Evolutionary conservation across 2,329 filamentous ascomycete species (phyloP).

Genomic region (Chalaropsis ovoidea): DNA sequence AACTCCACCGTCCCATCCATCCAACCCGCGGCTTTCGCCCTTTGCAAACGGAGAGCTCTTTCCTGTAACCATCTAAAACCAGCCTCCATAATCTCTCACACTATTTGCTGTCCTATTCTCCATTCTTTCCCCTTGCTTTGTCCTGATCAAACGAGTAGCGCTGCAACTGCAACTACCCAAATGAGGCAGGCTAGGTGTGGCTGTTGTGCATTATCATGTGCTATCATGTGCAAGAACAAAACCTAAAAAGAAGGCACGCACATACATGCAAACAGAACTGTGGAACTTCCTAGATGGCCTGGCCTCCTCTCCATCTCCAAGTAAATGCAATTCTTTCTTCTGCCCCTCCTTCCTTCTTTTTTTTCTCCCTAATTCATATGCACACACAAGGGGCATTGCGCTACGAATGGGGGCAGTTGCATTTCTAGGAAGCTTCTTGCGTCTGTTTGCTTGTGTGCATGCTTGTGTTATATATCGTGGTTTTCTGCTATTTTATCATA

Average conservation of each 20-base stretch:
- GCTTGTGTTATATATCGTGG: neutral
- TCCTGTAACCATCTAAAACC: conserved; percentile 10
- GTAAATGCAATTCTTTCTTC: neutral
- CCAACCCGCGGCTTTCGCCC: neutral
- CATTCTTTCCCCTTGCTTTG: neutral
- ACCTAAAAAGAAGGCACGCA: neutral
- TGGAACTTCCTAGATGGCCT: neutral
- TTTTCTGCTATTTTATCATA: neutral
- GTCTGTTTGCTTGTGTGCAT: neutral
- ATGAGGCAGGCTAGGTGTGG: neutral
- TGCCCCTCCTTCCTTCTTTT: neutral
- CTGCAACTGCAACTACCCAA: neutral
- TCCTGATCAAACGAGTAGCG: neutral
- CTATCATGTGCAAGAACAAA: neutral
- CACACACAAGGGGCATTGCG: conserved; percentile 17
- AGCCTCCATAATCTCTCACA: conserved; percentile 6
- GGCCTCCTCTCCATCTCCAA: neutral
- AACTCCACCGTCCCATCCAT: neutral
- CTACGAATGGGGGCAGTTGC: conserved; percentile 7
- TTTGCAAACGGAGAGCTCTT: conserved; percentile 13
- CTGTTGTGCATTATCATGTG: neutral
- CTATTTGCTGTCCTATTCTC: neutral
- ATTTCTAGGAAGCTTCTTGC: neutral
- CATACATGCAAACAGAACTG: neutral
- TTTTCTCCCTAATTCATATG: conserved; percentile 16